Evolutionary conservation across 257 asterid species (phyloP), one percentile per base, ranked within the genome.

Genomic region (Buddleja alternifolia): DNA sequence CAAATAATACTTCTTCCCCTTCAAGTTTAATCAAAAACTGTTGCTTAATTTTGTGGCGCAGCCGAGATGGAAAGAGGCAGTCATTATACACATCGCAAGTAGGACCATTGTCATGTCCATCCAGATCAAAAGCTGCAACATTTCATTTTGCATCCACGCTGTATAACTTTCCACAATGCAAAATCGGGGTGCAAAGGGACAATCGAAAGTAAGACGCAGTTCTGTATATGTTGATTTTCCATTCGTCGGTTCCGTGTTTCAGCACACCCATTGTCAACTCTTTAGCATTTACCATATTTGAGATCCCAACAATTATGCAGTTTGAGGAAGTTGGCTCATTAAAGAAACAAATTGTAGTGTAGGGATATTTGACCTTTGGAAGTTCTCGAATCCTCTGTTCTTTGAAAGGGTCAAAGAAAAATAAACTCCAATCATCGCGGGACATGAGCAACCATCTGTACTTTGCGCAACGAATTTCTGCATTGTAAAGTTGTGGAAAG

Each of bases 381-480:
- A 55, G 6, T 55, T 24, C 61, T 29, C 34, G 34, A 55, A 24
- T 20, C 16, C 4, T 55, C 19, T 12, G 36, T 0, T 25, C 29
- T 4, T 24, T 29, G 23, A 34, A 56, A n/a, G 63, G 63, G 25
- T 56, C 1, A 21, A 56, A 29, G 40, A 56, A 25, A 34, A 56
- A 12, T 4, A 56, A 14, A 29, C 1, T 3, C 0, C 0, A 6
- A 3, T 15, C 17, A 29, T 14, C 23, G 0, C 44, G 44, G 4
- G 70, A 25, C 59, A 63, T 29, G 10, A 63, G 15, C 32, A 46
- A 6, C 70, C 70, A 63, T 10, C 58, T 57, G 4, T 63, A 10
- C n/a, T 47, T 46, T 4, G 70, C 24, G 7, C 45, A 46, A 19
- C 19, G 59, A 1, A 63, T 63, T 10, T 45, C 70, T 1, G 70